These are phyloP conservation scores for Umbelopsis vinacea DNA, from an alignment of 192 early-diverging fungal genomes.

Conservation along the genomic window DNA sequence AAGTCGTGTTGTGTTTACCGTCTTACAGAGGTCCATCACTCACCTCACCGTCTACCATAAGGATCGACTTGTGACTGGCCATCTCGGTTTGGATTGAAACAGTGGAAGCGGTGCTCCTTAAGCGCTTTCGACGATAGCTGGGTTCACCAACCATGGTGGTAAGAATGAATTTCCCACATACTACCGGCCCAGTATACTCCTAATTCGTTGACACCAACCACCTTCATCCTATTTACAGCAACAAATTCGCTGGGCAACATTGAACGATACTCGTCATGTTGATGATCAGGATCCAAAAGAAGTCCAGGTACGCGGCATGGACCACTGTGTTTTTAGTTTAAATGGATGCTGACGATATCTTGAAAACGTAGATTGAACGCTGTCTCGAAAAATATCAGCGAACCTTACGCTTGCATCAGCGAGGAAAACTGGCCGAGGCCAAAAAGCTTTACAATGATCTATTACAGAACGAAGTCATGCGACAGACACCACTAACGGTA, in stretches of 20 bases:
- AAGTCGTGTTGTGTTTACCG: too few species aligned
- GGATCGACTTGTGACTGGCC: not conserved
- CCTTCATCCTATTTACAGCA: not conserved
- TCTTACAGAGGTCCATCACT: conserved; percentile 29
- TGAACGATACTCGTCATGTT: conserved; percentile 28
- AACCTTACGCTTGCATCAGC: conserved; percentile 47
- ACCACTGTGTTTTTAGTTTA: not conserved
- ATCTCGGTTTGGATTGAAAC: not conserved
- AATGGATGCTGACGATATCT: not conserved
- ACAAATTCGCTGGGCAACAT: conserved; percentile 36
- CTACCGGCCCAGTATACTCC: not conserved
- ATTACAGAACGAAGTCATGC: conserved; percentile 44
- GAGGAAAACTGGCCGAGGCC: conserved; percentile 41
- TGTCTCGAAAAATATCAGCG: conserved; percentile 48
- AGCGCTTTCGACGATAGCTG: conserved; percentile 10
- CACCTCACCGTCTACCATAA: conserved; percentile 59
- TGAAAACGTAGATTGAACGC: conserved; percentile 45
- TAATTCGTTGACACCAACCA: too few species aligned
- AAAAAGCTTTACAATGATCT: conserved; percentile 42
- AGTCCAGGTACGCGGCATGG: conserved; percentile 30
- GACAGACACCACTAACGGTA: conserved; percentile 41
- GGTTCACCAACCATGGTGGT: conserved; percentile 11
- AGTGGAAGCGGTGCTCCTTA: not conserved
- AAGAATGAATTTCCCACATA: not conserved
- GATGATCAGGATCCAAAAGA: conserved; percentile 32